Evolutionary conservation across 805 yeast species (phyloP).

Genomic region (Wickerhamiella azyma): DNA sequence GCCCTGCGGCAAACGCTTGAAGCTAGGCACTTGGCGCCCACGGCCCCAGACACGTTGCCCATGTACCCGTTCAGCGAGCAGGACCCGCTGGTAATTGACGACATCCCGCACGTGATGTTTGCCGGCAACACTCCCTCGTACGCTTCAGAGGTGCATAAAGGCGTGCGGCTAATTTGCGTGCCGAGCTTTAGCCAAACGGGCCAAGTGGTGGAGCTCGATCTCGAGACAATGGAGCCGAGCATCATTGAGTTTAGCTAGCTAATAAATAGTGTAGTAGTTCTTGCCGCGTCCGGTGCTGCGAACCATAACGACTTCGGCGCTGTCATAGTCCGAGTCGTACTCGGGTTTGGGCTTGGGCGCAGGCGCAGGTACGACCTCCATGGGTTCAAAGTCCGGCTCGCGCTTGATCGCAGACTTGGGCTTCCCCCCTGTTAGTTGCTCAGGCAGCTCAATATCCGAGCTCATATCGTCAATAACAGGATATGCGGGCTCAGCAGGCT

Average conservation of each 20-base stretch:
- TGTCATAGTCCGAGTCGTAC: not conserved
- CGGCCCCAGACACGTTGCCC: constrained; percentile 91
- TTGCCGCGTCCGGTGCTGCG: not conserved
- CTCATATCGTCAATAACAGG: not conserved
- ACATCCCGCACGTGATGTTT: constrained; percentile 75
- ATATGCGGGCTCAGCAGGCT: no score
- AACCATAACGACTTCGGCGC: not conserved
- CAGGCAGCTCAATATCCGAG: not conserved
- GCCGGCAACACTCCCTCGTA: constrained; percentile 70
- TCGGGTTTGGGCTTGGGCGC: constrained; percentile 1
- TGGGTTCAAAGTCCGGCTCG: no score
- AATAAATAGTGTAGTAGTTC: not conserved
- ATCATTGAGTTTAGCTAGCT: constrained; percentile 32
- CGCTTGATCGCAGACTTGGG: no score
- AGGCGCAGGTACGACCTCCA: no score
- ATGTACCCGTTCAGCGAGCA: constrained; percentile 64
- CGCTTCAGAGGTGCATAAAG: constrained; percentile 22
- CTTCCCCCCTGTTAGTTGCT: no score
- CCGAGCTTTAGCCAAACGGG: constrained; percentile 62
- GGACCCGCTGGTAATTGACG: constrained; percentile 69
- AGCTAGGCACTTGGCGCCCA: constrained; percentile 85
- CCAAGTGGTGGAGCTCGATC: constrained; percentile 47
- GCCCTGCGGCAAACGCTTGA: constrained; percentile 52
- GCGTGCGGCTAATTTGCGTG: constrained; percentile 44
- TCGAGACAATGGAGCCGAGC: constrained; percentile 35